Evolutionary conservation across 345 rosid genomes (phyloP).

Genomic region (Dimocarpus longan): DNA sequence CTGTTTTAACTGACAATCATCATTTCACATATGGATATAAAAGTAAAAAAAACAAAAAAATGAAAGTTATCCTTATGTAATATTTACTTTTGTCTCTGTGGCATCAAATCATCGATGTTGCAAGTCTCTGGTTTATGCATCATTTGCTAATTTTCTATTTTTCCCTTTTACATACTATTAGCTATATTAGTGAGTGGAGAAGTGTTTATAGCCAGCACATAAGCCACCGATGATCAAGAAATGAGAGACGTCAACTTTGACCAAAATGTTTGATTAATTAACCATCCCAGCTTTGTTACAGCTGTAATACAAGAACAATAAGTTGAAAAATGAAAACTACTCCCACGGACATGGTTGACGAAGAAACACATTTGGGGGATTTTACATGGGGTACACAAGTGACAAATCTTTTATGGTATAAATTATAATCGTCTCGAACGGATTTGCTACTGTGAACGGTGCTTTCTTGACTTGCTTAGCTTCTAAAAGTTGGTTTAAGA

Average conservation of each 20-base stretch:
- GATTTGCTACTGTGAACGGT: no score
- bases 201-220: background rate
- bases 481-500: no score
- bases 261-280: no score
- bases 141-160: background rate
- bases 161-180: no score
- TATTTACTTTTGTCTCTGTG: background rate
- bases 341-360: background rate
- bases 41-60: slow-evolving; percentile 10
- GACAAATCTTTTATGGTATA: no score
- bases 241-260: background rate
- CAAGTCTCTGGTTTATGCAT: background rate
- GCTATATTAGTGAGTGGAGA: no score
- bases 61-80: slow-evolving; percentile 18
- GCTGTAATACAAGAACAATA: background rate
- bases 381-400: background rate
- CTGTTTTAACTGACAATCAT: slow-evolving; percentile 31
- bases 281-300: background rate
- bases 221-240: background rate
- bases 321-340: no score
- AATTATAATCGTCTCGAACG: no score
- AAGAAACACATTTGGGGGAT: background rate
- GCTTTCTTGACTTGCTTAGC: no score
- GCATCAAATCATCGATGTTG: background rate
- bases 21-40: slow-evolving; percentile 27